Evolutionary conservation across 2,329 filamentous ascomycete genomes (phyloP).

Genomic region (Orbilia ellipsospora): DNA sequence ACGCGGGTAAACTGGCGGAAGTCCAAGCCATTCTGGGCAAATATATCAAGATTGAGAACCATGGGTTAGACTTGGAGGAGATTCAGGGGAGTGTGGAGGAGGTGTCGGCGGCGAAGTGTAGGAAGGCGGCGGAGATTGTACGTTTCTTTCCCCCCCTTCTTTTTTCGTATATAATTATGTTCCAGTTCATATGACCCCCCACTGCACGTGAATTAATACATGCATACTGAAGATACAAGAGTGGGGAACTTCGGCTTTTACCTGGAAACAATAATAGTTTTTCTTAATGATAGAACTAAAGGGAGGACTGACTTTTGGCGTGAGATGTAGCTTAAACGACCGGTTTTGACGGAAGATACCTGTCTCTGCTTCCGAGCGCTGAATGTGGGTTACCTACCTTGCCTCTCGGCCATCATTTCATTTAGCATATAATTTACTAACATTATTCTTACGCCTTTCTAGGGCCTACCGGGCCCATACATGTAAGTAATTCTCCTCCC

Average conservation of each 20-base stretch:
- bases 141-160: constrained; percentile 58
- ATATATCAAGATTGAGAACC: constrained; percentile 77
- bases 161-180: not conserved
- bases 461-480: constrained; percentile 90
- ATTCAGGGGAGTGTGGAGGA: constrained; percentile 93
- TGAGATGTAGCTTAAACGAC: constrained; percentile 75
- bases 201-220: no score
- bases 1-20: constrained; percentile 91
- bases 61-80: constrained; percentile 83
- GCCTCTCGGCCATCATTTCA: not conserved
- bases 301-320: no score
- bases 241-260: no score
- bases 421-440: not conserved
- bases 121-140: constrained; percentile 81
- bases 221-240: no score
- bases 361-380: constrained; percentile 92
- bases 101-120: constrained; percentile 88
- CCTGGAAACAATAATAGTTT: not conserved
- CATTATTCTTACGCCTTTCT: not conserved
- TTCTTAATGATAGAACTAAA: not conserved
- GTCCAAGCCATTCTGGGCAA: constrained; percentile 85
- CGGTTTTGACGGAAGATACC: constrained; percentile 95
- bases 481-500: constrained; percentile 73
- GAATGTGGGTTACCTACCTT: constrained; percentile 62
- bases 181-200: not conserved